phyloP scores from a whole-genome alignment of 768 basidiomycete species.

The Tubosaeta brunneosetosa region DNA sequence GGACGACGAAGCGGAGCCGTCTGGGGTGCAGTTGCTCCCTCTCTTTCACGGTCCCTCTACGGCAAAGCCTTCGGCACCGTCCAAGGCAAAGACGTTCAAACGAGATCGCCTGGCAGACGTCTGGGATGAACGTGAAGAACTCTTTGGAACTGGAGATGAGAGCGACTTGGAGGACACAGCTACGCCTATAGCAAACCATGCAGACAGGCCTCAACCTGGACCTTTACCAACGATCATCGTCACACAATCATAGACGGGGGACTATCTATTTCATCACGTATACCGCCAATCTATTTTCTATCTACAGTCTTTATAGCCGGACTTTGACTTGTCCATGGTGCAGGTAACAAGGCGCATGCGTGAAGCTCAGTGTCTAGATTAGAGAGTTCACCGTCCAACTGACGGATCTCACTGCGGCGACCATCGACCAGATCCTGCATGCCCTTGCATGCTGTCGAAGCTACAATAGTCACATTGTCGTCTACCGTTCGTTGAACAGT shows the following conservation, averaged over 20 bases:
- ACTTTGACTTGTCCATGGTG: conserved; percentile 2
- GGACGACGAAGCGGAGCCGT: conserved; percentile 40
- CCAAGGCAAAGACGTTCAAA: conserved; percentile 30
- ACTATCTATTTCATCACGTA: conserved; percentile 26
- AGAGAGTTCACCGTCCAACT: conserved; percentile 41
- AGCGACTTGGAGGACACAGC: conserved; percentile 49
- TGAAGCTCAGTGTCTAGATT: conserved; percentile 35
- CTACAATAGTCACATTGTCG: conserved; percentile 49
- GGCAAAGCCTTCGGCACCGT: conserved; percentile 16
- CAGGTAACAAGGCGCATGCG: conserved; percentile 6
- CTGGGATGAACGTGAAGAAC: conserved; percentile 76
- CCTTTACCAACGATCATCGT: conserved; percentile 27
- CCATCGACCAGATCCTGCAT: conserved; percentile 39
- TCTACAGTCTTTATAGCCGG: conserved; percentile 1
- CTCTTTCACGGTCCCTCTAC: conserved; percentile 30
- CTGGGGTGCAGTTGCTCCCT: conserved; percentile 57
- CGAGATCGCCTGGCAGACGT: conserved; percentile 49
- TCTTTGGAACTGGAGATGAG: conserved; percentile 64
- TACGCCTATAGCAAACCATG: not conserved
- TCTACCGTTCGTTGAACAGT: conserved; percentile 44
- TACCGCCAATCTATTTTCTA: conserved; percentile 19
- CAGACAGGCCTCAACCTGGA: conserved; percentile 1
- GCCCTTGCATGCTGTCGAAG: conserved; percentile 45
- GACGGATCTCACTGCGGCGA: conserved; percentile 42
- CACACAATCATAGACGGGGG: conserved; percentile 20